Evolutionary conservation across 139 green algal species (phyloP).

Genomic region (Coccomyxa sp.): DNA sequence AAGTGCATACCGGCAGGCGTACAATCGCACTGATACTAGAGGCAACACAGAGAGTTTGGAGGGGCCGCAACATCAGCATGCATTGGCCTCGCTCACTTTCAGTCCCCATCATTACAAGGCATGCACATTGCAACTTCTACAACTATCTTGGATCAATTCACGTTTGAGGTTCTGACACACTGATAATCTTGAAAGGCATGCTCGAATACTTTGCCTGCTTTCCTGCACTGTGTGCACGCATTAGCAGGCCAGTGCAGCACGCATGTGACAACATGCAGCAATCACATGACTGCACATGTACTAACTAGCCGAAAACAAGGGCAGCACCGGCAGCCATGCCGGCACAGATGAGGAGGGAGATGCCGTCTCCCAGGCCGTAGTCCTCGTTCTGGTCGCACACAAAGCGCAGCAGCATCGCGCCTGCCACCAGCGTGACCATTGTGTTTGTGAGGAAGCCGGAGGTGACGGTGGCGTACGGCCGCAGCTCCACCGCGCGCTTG

Average conservation of each 20-base stretch:
- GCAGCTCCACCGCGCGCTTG: not conserved
- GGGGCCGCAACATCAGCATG: too few relatives aligned
- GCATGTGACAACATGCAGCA: not conserved
- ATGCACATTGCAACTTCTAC: too few relatives aligned
- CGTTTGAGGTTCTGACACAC: too few relatives aligned
- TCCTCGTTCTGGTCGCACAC: slow-evolving; percentile 6
- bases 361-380: slow-evolving; percentile 15
- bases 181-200: too few relatives aligned
- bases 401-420: slow-evolving; percentile 3
- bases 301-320: not conserved
- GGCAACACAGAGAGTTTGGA: too few relatives aligned
- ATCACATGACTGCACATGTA: not conserved
- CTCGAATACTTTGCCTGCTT: too few relatives aligned
- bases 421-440: slow-evolving; percentile 1
- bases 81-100: too few relatives aligned
- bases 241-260: not conserved
- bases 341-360: slow-evolving; percentile 13
- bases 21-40: too few relatives aligned
- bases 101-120: too few relatives aligned
- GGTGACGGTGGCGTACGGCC: not conserved
- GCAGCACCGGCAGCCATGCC: slow-evolving; percentile 7
- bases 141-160: too few relatives aligned
- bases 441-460: not conserved
- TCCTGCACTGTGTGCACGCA: not conserved
- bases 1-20: too few relatives aligned